Evolutionary conservation across 2,329 filamentous ascomycete species (phyloP).

Genomic region (Alternaria viburni): DNA sequence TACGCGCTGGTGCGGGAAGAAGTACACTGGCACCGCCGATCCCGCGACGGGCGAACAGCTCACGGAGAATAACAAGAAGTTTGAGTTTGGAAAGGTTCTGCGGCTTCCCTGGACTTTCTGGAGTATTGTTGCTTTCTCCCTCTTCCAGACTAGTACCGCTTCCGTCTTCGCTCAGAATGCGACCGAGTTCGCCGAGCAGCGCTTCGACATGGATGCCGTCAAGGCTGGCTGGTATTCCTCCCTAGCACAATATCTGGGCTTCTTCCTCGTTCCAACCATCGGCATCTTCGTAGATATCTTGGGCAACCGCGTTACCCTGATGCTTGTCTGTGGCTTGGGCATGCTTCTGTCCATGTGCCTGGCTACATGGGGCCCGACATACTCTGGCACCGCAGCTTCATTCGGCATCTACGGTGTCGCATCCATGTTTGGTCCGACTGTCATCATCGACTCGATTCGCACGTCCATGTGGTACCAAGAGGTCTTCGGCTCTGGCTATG

Average conservation of each 20-base stretch:
- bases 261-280: conserved; percentile 64
- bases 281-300: conserved; percentile 64
- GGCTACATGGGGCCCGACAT: conserved; percentile 58
- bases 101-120: conserved; percentile 67
- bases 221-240: conserved; percentile 67
- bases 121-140: conserved; percentile 60
- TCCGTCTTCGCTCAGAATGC: conserved; percentile 63
- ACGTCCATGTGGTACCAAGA: conserved; percentile 66
- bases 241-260: conserved; percentile 61
- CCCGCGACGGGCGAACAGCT: conserved; percentile 65
- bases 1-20: conserved; percentile 57
- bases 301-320: conserved; percentile 59
- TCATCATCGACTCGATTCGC: conserved; percentile 67
- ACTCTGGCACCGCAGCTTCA: conserved; percentile 62
- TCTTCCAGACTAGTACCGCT: conserved; percentile 65
- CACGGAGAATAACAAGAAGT: conserved; percentile 65
- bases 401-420: conserved; percentile 67
- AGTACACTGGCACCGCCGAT: conserved; percentile 58
- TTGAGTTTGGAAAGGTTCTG: conserved; percentile 63
- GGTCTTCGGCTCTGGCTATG: conserved; percentile 66
- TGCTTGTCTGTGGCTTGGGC: conserved; percentile 55
- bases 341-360: conserved; percentile 63
- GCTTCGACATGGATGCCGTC: conserved; percentile 62
- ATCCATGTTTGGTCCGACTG: conserved; percentile 61
- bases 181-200: conserved; percentile 66